A percentile compares a stretch with the other conserved stretches of the same genome.
Evolutionary conservation across 345 rosid genomes (phyloP).

Genomic region (Excoecaria agallocha): DNA sequence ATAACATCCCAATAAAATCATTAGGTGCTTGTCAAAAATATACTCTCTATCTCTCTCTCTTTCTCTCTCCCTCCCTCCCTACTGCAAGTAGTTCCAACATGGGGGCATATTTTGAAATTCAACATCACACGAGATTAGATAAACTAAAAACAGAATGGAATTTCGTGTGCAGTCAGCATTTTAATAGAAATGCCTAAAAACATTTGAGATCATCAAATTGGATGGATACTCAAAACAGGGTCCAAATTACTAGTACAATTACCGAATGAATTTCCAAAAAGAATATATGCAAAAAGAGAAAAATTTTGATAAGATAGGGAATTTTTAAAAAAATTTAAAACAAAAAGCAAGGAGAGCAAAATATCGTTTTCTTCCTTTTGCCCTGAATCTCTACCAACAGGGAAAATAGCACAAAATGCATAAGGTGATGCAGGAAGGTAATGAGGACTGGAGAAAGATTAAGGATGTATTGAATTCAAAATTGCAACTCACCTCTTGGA

Average conservation of each 20-base stretch:
- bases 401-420: no score
- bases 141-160: no score
- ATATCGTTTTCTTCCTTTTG: neutral
- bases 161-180: no score
- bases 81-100: no score
- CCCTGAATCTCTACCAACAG: no score
- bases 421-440: no score
- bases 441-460: neutral
- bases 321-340: neutral
- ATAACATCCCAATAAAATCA: no score
- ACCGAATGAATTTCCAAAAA: neutral
- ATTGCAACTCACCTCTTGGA: slow-evolving; percentile 71
- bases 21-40: no score
- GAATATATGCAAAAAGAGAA: neutral
- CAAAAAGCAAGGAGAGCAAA: neutral
- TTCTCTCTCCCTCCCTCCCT: no score
- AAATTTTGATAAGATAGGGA: neutral
- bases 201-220: neutral
- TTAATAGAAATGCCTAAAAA: neutral
- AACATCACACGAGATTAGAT: no score
- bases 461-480: neutral
- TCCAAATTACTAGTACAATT: neutral
- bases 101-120: no score
- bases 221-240: neutral
- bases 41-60: no score